A percentile compares a stretch with the other conserved stretches of the same genome.
Conservation (phyloP, 495 filamentous ascomycete species). For the Bryoglossum gracile region DNA sequence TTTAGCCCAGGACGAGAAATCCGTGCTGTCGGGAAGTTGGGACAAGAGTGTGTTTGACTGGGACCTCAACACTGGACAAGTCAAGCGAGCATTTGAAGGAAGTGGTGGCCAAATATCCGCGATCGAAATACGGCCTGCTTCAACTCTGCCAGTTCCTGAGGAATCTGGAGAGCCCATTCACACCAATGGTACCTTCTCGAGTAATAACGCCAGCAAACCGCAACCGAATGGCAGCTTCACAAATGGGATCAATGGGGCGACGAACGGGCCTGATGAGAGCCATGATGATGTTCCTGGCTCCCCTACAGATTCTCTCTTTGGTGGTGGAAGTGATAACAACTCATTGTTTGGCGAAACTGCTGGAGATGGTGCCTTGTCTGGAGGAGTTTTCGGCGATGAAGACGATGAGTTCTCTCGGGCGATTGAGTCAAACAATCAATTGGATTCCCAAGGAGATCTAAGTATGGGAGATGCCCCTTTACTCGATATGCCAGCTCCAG, state of each 20-base stretch:
- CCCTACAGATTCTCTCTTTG: constrained; percentile 73
- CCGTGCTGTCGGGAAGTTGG: constrained; percentile 90
- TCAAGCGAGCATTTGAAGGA: constrained; percentile 64
- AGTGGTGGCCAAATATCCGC: constrained; percentile 80
- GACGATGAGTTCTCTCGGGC: constrained; percentile 81
- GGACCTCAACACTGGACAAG: constrained; percentile 85
- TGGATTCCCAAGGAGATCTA: constrained; percentile 31
- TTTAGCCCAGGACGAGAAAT: constrained; percentile 77
- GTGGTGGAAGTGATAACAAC: constrained; percentile 47
- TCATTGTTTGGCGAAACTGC: constrained; percentile 50
- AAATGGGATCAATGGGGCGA: constrained; percentile 40
- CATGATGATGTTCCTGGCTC: constrained; percentile 46
- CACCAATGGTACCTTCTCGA: constrained; percentile 60
- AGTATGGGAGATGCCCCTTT: constrained; percentile 26
- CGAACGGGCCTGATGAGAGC: constrained; percentile 23
- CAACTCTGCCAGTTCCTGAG: constrained; percentile 63
- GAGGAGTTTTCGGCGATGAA: constrained; percentile 63
- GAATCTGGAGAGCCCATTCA: constrained; percentile 53
- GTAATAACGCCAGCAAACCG: constrained; percentile 49
- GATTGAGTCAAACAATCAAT: constrained; percentile 55
- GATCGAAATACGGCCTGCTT: constrained; percentile 77
- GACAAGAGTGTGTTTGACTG: constrained; percentile 91
- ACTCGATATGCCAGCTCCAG: constrained; percentile 1
- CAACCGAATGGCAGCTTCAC: constrained; percentile 40
- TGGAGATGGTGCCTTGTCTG: constrained; percentile 48